Base-by-base conservation (phyloP, 768 basidiomycete genomes). In the Cystobasidiopsis lactophilus region DNA sequence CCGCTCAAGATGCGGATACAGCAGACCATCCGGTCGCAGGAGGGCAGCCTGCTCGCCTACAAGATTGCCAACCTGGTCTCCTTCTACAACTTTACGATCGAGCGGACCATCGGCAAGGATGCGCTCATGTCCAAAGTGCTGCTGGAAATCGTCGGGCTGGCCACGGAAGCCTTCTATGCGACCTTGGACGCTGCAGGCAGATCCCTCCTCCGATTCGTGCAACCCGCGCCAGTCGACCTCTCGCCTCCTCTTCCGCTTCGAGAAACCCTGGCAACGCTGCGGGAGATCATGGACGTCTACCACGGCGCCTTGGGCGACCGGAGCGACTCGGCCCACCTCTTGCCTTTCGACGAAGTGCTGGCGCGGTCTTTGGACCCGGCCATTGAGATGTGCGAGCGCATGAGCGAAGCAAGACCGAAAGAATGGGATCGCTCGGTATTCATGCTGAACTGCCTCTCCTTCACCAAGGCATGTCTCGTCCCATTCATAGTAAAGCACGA, bases 1-100 rank as follows among this genome's bases (percentile, higher is more conserved):
- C 91, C 91, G n/a, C 70, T 95, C 55, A 85, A 89, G 83, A 70
- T 82, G 31, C 77, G 91, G 26, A 80, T 95, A n/a, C 77, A 83
- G 61, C 88, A 96, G 65, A 93, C 88, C 2, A 77, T 93, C 30
- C 77, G 81, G 40, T 83, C 81, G 0, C 91, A 98, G 64, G 91
- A 95, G 66, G 88, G 84, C 59, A 79, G 81, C 54, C 85, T 96
- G 54, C 76, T 80, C 41, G 77, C 82, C 0, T 98, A 86, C 70
- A 88, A 85, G 65, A 78, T 96, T 49, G 80, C 85, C 44, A 95
- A 91, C 60, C 71, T 96, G n/a, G 67, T 98, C 9, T 85, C 91
- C 58, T 98, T 96, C 64, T 98, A 96, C 65, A 70, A 79, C 63
- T 66, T 86, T 30, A 95, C 88, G 3, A 93, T 98, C 86, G 74